These are phyloP conservation scores for Elsinoe ampelina DNA, from an alignment of 2,329 filamentous ascomycete species.

Conservation along the genomic window DNA sequence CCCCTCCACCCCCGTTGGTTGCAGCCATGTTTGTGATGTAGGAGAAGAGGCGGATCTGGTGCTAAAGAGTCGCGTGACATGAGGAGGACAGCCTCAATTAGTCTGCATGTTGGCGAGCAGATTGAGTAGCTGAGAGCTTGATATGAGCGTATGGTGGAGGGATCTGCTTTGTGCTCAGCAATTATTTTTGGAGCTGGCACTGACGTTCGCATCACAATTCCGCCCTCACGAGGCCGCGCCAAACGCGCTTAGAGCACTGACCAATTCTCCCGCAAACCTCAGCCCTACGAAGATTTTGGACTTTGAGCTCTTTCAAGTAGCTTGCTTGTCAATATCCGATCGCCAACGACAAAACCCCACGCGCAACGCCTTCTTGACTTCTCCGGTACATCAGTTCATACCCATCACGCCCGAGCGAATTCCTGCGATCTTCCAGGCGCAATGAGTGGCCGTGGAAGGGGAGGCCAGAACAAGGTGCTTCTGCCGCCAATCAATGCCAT, in stretches of 20 bases:
- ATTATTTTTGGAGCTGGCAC: conserved; percentile 2
- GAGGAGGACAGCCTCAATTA: background rate
- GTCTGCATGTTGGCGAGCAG: background rate
- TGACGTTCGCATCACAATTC: conserved; percentile 7
- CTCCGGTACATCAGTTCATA: no score
- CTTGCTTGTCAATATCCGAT: no score
- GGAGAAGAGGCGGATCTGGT: background rate
- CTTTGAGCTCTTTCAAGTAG: background rate
- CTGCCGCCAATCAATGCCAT: conserved; percentile 79
- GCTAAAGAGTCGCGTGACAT: conserved; percentile 1
- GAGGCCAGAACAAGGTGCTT: conserved; percentile 52
- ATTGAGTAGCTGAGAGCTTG: background rate
- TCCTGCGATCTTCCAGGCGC: no score
- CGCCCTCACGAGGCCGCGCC: background rate
- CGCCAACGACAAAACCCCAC: no score
- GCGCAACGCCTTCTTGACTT: no score
- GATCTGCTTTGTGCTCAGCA: background rate
- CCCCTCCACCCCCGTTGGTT: conserved; percentile 52
- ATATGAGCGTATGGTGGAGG: background rate
- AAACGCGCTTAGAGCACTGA: conserved; percentile 3
- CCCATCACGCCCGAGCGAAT: no score
- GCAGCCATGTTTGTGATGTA: conserved; percentile 23
- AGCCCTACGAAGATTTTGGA: conserved; percentile 10
- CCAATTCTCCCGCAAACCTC: background rate
- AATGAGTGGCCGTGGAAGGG: conserved; percentile 48